Percentiles rank a stretch among this genome's conserved stretches.
Evolutionary conservation across 2,329 filamentous ascomycete species (phyloP).

Genomic region (Fusarium phyllophilum): DNA sequence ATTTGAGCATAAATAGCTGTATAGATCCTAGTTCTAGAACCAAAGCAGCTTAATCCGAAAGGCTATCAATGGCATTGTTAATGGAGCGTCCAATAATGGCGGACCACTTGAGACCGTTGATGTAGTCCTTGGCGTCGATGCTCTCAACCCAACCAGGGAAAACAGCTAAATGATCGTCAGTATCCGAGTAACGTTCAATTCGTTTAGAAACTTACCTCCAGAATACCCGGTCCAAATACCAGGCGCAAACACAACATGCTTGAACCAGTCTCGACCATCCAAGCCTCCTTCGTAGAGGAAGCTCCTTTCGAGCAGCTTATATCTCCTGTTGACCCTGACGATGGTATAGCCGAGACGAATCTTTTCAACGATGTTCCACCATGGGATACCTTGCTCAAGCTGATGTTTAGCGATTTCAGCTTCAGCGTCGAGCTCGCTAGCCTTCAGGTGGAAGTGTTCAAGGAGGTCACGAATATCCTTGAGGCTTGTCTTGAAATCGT

Average conservation of each 20-base stretch:
- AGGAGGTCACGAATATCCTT: conserved; percentile 52
- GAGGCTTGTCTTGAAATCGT: conserved; percentile 54
- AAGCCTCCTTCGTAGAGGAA: conserved; percentile 82
- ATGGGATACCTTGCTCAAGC: conserved; percentile 68
- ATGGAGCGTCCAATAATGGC: conserved; percentile 66
- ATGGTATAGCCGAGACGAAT: conserved; percentile 72
- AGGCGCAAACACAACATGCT: conserved; percentile 93
- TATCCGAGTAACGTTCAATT: neutral
- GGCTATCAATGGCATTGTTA: conserved; percentile 55
- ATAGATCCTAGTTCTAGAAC: neutral
- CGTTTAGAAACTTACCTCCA: conserved; percentile 64
- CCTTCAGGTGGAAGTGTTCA: conserved; percentile 51
- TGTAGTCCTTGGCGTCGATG: conserved; percentile 68
- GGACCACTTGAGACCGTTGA: conserved; percentile 68
- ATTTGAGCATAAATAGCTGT: neutral
- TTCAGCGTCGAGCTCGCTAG: conserved; percentile 57
- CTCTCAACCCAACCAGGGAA: conserved; percentile 72
- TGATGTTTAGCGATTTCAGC: conserved; percentile 57
- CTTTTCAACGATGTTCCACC: conserved; percentile 81
- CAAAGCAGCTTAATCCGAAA: conserved; percentile 29
- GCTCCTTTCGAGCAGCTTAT: conserved; percentile 83
- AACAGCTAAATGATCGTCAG: conserved; percentile 55
- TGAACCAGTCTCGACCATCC: conserved; percentile 87
- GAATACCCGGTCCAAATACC: conserved; percentile 92
- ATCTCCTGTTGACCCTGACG: conserved; percentile 77